Conservation (phyloP, 225 moss, liverwort and hornwort genomes). For the Marchantia paleacea region DNA sequence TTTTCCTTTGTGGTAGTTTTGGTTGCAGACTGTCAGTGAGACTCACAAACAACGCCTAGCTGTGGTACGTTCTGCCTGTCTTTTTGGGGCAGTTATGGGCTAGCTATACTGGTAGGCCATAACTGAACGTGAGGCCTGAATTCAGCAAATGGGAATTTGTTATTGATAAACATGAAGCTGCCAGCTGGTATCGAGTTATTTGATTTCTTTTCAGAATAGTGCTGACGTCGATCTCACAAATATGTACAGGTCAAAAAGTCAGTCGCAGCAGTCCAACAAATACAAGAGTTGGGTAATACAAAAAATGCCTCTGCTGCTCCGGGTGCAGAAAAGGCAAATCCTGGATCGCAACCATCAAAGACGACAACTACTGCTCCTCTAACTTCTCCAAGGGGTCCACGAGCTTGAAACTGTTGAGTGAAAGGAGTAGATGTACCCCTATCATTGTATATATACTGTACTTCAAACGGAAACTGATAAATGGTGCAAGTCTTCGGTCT, state of each 20-base stretch:
- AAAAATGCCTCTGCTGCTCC: conserved; percentile 16
- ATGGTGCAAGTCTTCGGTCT: not conserved
- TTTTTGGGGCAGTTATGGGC: not conserved
- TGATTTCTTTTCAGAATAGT: not conserved
- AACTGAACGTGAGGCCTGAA: too few relatives aligned
- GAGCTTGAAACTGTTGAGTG: not conserved
- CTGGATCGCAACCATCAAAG: conserved; percentile 38
- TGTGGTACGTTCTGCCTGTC: conserved; percentile 37
- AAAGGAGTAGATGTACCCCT: not conserved
- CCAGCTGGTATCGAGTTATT: not conserved
- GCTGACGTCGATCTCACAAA: too few relatives aligned
- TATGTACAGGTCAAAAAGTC: conserved; percentile 67
- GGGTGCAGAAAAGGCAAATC: conserved; percentile 29
- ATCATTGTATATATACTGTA: conserved; percentile 8
- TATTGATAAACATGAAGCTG: not conserved
- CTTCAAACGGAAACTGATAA: not conserved
- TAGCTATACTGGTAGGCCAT: too few relatives aligned
- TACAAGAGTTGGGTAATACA: conserved; percentile 26
- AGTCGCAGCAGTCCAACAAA: conserved; percentile 61
- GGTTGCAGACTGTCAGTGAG: conserved; percentile 56
- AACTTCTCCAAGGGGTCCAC: conserved; percentile 33
- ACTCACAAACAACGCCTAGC: conserved; percentile 93
- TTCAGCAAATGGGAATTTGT: not conserved
- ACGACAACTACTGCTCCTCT: conserved; percentile 25
- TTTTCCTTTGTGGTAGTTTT: conserved; percentile 6